phyloP scores from a whole-genome alignment of 148 eudicot species.

The Amaranthus hypochondriacus region DNA sequence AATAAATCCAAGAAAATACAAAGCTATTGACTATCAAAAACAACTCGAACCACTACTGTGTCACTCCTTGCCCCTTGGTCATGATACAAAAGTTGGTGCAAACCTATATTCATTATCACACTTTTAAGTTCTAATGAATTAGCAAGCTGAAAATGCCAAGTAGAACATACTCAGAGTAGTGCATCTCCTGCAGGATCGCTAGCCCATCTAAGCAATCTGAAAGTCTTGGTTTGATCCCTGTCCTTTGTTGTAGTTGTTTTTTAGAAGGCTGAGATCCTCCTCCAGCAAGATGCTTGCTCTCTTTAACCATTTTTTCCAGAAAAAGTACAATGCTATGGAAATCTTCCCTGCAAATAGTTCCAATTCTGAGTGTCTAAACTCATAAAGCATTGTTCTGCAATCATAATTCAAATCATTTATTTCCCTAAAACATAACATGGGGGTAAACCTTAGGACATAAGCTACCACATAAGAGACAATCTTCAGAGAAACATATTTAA shows the following conservation, averaged over 20 bases:
- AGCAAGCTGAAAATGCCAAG: neutral
- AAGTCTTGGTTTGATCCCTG: slow-evolving; percentile 76
- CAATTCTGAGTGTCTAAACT: neutral
- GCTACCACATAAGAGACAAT: neutral
- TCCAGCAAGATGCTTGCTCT: slow-evolving; percentile 58
- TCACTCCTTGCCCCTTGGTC: neutral
- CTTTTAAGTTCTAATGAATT: slow-evolving; percentile 1
- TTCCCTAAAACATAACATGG: neutral
- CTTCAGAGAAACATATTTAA: neutral
- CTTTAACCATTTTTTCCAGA: slow-evolving; percentile 64
- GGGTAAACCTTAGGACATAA: neutral
- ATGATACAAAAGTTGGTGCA: neutral
- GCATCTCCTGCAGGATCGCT: slow-evolving; percentile 63
- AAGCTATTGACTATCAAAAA: neutral
- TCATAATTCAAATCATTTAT: neutral
- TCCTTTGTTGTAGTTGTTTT: slow-evolving; percentile 51
- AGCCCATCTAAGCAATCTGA: slow-evolving; percentile 85
- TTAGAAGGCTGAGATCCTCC: slow-evolving; percentile 48
- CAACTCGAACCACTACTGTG: neutral
- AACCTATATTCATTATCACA: neutral
- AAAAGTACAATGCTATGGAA: slow-evolving; percentile 44
- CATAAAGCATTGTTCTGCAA: neutral
- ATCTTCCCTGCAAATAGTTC: slow-evolving; percentile 44
- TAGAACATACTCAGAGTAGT: slow-evolving; percentile 64
- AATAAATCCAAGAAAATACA: neutral